Base-by-base conservation (phyloP, 805 yeast genomes). In the Cyberlindnera mycetangii region DNA sequence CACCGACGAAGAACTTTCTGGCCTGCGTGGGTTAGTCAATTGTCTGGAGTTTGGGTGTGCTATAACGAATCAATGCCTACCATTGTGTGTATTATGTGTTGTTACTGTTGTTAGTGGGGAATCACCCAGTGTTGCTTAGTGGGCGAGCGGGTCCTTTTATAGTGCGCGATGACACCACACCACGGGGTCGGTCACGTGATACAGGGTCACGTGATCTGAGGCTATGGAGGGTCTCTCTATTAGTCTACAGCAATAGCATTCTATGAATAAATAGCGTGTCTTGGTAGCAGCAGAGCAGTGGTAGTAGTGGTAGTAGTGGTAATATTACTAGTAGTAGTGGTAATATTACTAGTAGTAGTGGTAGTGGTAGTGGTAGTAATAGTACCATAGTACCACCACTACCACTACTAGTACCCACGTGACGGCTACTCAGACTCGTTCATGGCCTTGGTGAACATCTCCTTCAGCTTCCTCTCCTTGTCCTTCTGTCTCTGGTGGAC, bases 1-100 rank as follows among this genome's bases (percentile, higher is more conserved):
- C 99, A 62, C 99, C 99, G 66, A 93, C 96, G 71, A 93, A 90
- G 76, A 92, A 93, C 71, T 77, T 79, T 74, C 96, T 86, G 68
- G 95, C 83, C 95, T 52, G 15, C 16, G 22, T 8, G 11, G 36
- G 16, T 28, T n/a, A n/a, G 32, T 28, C 14, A 28, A 15, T 33
- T n/a, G 11, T 17, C 15, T 8, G 22, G 18, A 7, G 21, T 31
- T 18, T 31, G 17, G 10, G 34, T 31, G 34, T n/a, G n/a, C n/a
- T n/a, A n/a, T n/a, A n/a, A n/a, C n/a, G n/a, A 15, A 18, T 7
- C 19, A 16, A 6, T 18, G 22, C 22, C 8, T 32, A 32, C 36
- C 37, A 33, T 33, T 33, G 32, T n/a, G 32, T 7, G 32, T 30
- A 30, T n/a, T n/a, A n/a, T n/a, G n/a, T n/a, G n/a, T n/a, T n/a